A percentile compares a stretch with the other conserved stretches of the same genome.
Evolutionary conservation across 2,329 filamentous ascomycete genomes (phyloP).

Genomic region (Xylariaceae sp.): DNA sequence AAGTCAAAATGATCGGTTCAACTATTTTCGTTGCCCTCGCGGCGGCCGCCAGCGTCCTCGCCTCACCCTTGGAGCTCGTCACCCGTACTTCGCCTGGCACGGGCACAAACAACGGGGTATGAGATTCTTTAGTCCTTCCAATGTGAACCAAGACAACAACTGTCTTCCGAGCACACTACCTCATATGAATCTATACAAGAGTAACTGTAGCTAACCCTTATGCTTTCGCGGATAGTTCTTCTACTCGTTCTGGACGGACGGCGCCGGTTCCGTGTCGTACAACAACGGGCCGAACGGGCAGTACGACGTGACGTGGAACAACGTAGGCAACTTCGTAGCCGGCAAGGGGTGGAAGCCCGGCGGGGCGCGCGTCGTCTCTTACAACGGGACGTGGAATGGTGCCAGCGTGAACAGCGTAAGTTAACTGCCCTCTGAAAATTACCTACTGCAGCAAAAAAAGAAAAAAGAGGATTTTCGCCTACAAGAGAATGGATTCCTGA

Average conservation of each 20-base stretch:
- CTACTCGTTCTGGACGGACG: constrained; percentile 68
- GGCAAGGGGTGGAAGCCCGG: constrained; percentile 59
- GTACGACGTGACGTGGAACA: constrained; percentile 59
- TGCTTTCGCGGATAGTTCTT: constrained; percentile 50
- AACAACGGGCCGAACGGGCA: constrained; percentile 60
- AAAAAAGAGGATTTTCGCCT: no score
- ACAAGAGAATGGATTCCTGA: no score
- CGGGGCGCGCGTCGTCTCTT: constrained; percentile 37
- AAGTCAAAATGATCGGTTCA: constrained; percentile 36
- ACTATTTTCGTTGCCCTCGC: constrained; percentile 38
- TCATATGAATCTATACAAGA: background rate
- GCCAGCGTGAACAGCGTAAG: constrained; percentile 45
- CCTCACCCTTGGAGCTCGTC: constrained; percentile 41
- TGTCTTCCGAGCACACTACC: no score
- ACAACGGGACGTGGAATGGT: constrained; percentile 45
- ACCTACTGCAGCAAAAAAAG: no score
- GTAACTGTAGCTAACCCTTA: background rate
- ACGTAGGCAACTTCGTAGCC: constrained; percentile 56
- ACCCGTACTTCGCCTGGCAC: constrained; percentile 39
- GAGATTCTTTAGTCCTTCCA: background rate
- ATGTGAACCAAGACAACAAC: no score
- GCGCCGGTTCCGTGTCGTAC: constrained; percentile 59
- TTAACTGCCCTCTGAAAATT: background rate
- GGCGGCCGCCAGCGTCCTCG: constrained; percentile 37
- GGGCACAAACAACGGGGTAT: constrained; percentile 53